Evolutionary conservation across 306 rosid genomes (phyloP).

Genomic region (Casuarina glauca): DNA sequence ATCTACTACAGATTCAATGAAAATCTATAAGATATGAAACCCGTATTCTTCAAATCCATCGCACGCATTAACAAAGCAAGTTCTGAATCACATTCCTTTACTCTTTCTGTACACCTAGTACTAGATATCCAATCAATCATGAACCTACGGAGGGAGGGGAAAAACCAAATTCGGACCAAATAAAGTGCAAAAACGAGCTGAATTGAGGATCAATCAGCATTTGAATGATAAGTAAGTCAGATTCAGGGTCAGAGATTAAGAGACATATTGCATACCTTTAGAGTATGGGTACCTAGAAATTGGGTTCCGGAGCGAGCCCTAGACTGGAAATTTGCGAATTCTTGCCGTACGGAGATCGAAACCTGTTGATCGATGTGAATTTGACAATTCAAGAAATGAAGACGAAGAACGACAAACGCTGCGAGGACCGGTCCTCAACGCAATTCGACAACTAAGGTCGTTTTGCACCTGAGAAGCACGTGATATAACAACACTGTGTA

Average conservation of each 20-base stretch:
- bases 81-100: not conserved
- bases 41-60: conserved; percentile 2
- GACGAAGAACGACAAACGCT: conserved; percentile 16
- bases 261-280: conserved; percentile 2
- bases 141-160: not conserved
- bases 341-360: not conserved
- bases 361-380: conserved; percentile 13
- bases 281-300: conserved; percentile 9
- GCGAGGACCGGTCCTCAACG: not conserved
- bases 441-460: not conserved
- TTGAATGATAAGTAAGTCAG: not conserved
- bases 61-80: not conserved
- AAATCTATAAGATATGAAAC: not conserved
- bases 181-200: not conserved
- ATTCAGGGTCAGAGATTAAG: not conserved
- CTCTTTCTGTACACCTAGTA: not conserved
- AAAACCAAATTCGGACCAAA: not conserved
- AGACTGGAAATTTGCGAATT: conserved; percentile 2
- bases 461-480: conserved; percentile 23
- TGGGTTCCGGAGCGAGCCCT: not conserved
- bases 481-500: not conserved
- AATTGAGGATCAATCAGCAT: not conserved
- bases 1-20: not conserved
- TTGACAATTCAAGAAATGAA: conserved; percentile 12
- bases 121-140: not conserved